Conservation (phyloP, 192 early-diverging fungal genomes). For the Phlyctochytrium arcticum region DNA sequence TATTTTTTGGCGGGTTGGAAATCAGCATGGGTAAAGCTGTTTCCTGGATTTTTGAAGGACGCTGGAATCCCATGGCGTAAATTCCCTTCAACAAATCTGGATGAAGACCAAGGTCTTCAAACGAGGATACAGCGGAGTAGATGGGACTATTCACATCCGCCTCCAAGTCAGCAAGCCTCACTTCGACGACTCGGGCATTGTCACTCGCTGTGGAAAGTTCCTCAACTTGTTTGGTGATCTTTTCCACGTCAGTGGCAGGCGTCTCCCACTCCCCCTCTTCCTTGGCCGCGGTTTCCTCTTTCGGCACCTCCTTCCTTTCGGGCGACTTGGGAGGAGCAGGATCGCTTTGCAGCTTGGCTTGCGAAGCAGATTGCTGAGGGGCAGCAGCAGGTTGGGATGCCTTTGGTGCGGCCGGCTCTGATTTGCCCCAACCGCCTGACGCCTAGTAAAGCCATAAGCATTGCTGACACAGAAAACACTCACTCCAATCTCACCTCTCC, state of each 20-base stretch:
- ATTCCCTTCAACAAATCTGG: conserved; percentile 84
- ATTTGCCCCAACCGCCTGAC: too few species aligned
- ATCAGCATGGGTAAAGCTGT: conserved; percentile 85
- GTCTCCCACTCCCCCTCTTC: too few species aligned
- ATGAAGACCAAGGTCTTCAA: conserved; percentile 55
- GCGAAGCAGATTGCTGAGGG: too few species aligned
- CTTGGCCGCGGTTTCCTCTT: too few species aligned
- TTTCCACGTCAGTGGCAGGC: conserved; percentile 10
- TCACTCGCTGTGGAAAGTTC: conserved; percentile 23
- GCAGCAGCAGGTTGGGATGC: too few species aligned
- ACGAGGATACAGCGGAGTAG: conserved; percentile 68
- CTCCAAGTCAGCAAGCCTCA: conserved; percentile 58
- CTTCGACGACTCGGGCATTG: conserved; percentile 61
- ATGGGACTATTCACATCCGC: conserved; percentile 72
- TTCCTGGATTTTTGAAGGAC: conserved; percentile 96
- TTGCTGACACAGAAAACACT: too few species aligned
- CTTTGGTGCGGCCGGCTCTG: too few species aligned
- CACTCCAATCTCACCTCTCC: too few species aligned
- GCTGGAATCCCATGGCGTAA: conserved; percentile 89
- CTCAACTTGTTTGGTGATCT: conserved; percentile 9
- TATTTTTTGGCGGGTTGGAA: conserved; percentile 81
- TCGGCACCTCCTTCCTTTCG: too few species aligned
- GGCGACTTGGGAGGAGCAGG: too few species aligned
- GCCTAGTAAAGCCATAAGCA: too few species aligned
- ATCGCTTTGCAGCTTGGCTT: too few species aligned